Evolutionary conservation across 805 yeast genomes (phyloP).

Genomic region (Crinitomyces ghanaensis): DNA sequence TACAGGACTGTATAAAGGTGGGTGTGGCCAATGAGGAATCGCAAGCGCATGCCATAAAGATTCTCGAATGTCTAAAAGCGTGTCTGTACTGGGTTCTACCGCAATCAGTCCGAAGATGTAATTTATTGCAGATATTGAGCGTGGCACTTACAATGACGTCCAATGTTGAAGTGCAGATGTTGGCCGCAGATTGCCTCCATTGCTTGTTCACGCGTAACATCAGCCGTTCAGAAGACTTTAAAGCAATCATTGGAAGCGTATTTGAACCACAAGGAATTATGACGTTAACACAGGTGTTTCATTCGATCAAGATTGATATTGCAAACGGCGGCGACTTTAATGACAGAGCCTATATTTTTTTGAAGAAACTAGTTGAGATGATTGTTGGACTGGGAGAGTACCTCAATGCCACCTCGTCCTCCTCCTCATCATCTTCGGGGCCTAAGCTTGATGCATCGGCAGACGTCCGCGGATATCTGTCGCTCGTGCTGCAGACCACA

Average conservation of each 20-base stretch:
- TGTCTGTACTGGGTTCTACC: conserved; percentile 89
- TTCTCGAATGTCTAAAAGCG: conserved; percentile 74
- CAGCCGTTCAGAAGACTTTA: conserved; percentile 54
- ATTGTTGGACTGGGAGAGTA: conserved; percentile 77
- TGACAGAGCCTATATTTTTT: conserved; percentile 66
- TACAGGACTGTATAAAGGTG: conserved; percentile 32
- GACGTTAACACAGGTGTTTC: conserved; percentile 55
- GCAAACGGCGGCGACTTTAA: conserved; percentile 66
- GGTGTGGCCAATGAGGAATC: conserved; percentile 29
- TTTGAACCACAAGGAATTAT: conserved; percentile 65
- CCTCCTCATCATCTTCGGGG: too few relatives aligned
- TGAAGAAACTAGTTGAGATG: conserved; percentile 89
- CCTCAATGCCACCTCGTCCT: conserved; percentile 44
- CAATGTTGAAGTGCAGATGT: conserved; percentile 61
- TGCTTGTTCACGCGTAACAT: conserved; percentile 75
- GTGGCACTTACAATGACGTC: conserved; percentile 34
- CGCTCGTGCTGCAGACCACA: conserved; percentile 69
- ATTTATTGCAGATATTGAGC: conserved; percentile 54
- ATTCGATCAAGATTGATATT: conserved; percentile 38
- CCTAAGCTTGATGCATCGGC: conserved; percentile 37
- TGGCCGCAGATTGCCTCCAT: conserved; percentile 87
- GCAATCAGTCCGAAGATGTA: conserved; percentile 51
- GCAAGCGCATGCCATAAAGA: conserved; percentile 44
- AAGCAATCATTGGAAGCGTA: conserved; percentile 65
- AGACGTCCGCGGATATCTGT: conserved; percentile 58